These are phyloP conservation scores for Leishmania gerbilli DNA, from an alignment of 208 protist species.

Conservation along the genomic window DNA sequence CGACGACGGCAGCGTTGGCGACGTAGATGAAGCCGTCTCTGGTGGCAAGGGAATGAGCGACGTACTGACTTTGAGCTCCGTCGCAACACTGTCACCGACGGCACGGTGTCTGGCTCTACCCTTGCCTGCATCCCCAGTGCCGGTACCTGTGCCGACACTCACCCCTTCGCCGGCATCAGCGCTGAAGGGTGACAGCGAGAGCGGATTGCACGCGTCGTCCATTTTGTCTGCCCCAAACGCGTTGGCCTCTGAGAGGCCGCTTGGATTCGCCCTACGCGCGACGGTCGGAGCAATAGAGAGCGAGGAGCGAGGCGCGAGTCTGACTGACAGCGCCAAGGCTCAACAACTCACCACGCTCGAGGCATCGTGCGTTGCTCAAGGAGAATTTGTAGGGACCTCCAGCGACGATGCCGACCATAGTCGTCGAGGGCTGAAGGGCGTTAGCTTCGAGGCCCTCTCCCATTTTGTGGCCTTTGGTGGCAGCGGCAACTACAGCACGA, in stretches of 20 bases:
- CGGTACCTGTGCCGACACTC: not conserved
- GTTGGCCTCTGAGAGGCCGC: not conserved
- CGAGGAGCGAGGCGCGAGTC: not conserved
- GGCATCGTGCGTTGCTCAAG: not conserved
- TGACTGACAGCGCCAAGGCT: not conserved
- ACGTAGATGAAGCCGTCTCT: not conserved
- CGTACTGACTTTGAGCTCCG: not conserved
- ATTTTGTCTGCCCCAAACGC: not conserved
- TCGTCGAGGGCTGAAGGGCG: conserved; percentile 4
- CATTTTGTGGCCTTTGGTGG: conserved; percentile 50
- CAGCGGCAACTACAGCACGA: not conserved
- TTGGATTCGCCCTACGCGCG: not conserved
- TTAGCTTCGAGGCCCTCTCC: conserved; percentile 40
- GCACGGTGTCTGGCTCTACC: not conserved
- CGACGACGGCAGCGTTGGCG: not conserved
- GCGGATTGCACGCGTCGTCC: not conserved
- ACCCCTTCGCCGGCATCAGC: not conserved
- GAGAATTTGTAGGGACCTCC: conserved; percentile 10
- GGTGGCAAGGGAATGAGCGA: not conserved
- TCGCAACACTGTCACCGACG: not conserved
- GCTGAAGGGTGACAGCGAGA: not conserved
- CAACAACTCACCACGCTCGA: not conserved
- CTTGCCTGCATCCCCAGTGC: not conserved
- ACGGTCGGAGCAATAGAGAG: not conserved
- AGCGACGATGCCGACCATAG: not conserved